Percentiles rank a stretch among this genome's conserved stretches.
Evolutionary conservation across 345 rosid genomes (phyloP).

Genomic region (Citrus hindsii): DNA sequence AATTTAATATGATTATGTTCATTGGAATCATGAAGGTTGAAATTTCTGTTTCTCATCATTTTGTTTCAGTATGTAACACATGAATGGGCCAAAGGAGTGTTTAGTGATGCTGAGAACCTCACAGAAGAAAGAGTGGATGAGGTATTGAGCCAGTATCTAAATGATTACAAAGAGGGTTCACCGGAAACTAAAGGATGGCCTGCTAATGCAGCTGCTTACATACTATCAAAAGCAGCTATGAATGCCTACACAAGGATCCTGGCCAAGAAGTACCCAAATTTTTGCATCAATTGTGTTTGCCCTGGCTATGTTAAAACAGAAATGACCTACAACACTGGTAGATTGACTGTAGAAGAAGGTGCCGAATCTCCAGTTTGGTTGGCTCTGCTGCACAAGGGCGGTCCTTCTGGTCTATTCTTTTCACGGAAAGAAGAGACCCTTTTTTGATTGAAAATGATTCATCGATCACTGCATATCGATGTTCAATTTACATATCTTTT

Average conservation of each 20-base stretch:
- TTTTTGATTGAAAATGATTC: conserved; percentile 9
- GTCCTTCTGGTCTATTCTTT: conserved; percentile 49
- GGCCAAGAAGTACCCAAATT: conserved; percentile 32
- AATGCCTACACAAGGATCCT: conserved; percentile 44
- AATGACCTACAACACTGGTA: conserved; percentile 30
- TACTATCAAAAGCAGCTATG: conserved; percentile 40
- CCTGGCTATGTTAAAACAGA: conserved; percentile 56
- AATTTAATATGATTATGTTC: neutral
- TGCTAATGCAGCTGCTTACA: conserved; percentile 25
- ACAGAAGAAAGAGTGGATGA: conserved; percentile 42
- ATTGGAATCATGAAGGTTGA: neutral
- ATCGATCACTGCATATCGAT: neutral
- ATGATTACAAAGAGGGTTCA: conserved; percentile 36
- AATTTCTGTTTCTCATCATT: neutral
- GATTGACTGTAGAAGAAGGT: conserved; percentile 38
- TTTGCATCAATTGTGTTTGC: conserved; percentile 43
- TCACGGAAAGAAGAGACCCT: conserved; percentile 24
- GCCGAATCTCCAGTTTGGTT: conserved; percentile 35
- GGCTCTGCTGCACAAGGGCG: conserved; percentile 36
- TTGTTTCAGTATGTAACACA: conserved; percentile 24
- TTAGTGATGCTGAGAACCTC: conserved; percentile 39
- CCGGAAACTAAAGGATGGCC: conserved; percentile 38
- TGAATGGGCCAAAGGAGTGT: conserved; percentile 37
- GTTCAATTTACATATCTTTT: no score
- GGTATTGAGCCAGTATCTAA: conserved; percentile 33